Percentiles rank a stretch among this genome's conserved stretches.
phyloP scores from a whole-genome alignment of 2,329 filamentous ascomycete genomes.

The Colletotrichum australisinense region DNA sequence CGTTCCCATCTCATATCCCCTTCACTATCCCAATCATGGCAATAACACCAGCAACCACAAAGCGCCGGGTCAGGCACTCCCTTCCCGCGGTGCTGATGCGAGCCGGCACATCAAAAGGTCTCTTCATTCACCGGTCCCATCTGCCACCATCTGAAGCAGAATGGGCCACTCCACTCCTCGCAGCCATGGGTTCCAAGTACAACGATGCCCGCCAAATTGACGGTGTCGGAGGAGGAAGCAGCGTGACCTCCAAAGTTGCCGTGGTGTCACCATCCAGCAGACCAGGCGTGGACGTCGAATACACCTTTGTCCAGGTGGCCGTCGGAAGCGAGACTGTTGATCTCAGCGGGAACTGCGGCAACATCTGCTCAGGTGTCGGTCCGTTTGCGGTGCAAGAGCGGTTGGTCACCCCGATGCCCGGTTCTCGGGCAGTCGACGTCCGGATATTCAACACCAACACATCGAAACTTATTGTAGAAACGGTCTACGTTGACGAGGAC shows the following conservation, averaged over 20 bases:
- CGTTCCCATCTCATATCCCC: neutral
- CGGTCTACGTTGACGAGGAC: slow-evolving; percentile 59
- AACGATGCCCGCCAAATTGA: slow-evolving; percentile 69
- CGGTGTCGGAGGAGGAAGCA: slow-evolving; percentile 71
- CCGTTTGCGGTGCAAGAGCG: slow-evolving; percentile 68
- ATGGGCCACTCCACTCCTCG: slow-evolving; percentile 66
- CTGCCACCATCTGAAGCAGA: slow-evolving; percentile 57
- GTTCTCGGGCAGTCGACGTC: slow-evolving; percentile 36
- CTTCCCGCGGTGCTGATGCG: slow-evolving; percentile 69
- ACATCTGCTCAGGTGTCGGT: slow-evolving; percentile 70
- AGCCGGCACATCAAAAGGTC: slow-evolving; percentile 71
- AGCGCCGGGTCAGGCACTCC: slow-evolving; percentile 34
- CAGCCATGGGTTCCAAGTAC: slow-evolving; percentile 65
- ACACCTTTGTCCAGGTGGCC: slow-evolving; percentile 72
- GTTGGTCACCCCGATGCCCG: slow-evolving; percentile 44
- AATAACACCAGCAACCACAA: slow-evolving; percentile 1
- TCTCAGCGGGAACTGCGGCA: slow-evolving; percentile 71
- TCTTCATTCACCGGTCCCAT: slow-evolving; percentile 66
- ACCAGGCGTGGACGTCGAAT: slow-evolving; percentile 66
- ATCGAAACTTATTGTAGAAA: slow-evolving; percentile 63
- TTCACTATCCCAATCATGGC: slow-evolving; percentile 17
- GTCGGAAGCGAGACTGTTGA: slow-evolving; percentile 67
- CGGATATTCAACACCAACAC: slow-evolving; percentile 74
- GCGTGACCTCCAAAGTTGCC: slow-evolving; percentile 71
- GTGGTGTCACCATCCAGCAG: slow-evolving; percentile 57